A percentile compares a stretch with the other conserved stretches of the same genome.
phyloP scores from a whole-genome alignment of 768 basidiomycete species.

The Goffeauzyma gilvescens region DNA sequence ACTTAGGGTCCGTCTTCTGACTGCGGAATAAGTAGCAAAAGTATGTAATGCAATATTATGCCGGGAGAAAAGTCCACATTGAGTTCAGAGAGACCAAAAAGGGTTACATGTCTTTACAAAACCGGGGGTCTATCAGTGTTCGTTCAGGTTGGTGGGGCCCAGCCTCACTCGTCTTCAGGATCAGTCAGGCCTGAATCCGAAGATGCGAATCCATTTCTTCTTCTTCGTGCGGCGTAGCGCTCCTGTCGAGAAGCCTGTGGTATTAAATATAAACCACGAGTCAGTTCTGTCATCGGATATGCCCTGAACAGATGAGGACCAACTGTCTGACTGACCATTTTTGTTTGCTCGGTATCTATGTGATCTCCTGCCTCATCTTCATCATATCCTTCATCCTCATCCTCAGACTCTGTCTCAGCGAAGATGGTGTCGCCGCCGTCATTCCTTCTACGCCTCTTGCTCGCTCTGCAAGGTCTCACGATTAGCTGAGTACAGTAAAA shows the following conservation, averaged over 20 bases:
- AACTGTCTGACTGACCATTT: neutral
- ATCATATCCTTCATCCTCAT: neutral
- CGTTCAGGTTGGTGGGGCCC: neutral
- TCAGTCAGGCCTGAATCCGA: too few species aligned
- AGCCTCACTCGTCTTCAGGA: too few species aligned
- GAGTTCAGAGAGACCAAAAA: neutral
- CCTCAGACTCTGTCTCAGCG: neutral
- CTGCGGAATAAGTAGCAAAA: constrained; percentile 3
- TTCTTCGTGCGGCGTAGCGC: too few species aligned
- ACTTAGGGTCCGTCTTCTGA: too few species aligned
- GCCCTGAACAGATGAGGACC: neutral
- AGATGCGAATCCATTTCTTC: too few species aligned
- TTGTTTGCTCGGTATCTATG: neutral
- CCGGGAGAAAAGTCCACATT: constrained; percentile 2
- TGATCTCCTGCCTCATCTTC: neutral
- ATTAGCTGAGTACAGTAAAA: too few species aligned
- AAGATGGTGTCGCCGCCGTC: neutral
- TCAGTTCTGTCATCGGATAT: too few species aligned
- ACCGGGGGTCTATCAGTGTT: neutral
- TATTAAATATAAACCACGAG: too few species aligned
- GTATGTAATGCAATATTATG: neutral
- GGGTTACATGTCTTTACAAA: neutral
- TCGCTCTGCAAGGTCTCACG: neutral
- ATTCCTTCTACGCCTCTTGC: neutral
- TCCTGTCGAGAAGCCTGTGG: too few species aligned